phyloP scores from a whole-genome alignment of 2,329 filamentous ascomycete species.

The Monilinia fructigena region DNA sequence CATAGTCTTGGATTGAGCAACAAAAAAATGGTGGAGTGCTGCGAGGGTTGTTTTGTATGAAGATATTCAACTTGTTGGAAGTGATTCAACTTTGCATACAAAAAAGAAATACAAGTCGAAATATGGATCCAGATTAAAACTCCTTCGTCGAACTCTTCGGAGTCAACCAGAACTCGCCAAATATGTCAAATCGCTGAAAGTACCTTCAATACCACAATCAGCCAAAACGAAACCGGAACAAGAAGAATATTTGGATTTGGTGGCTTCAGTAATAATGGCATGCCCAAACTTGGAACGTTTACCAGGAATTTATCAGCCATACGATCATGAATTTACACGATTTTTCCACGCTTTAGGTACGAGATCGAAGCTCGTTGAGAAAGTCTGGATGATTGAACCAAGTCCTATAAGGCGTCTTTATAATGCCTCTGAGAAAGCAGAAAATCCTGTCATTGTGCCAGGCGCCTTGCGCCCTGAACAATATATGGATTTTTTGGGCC shows the following conservation, averaged over 20 bases:
- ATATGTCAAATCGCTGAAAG: slow-evolving; percentile 57
- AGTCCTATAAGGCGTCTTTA: slow-evolving; percentile 41
- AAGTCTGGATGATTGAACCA: slow-evolving; percentile 55
- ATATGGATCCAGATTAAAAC: slow-evolving; percentile 52
- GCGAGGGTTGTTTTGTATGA: slow-evolving; percentile 48
- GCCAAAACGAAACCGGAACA: slow-evolving; percentile 40
- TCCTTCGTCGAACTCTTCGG: slow-evolving; percentile 59
- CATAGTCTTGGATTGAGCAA: slow-evolving; percentile 52
- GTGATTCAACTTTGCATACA: slow-evolving; percentile 51
- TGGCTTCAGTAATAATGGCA: slow-evolving; percentile 62
- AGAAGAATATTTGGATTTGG: slow-evolving; percentile 55
- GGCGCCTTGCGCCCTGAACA: slow-evolving; percentile 45
- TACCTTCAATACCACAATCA: slow-evolving; percentile 49
- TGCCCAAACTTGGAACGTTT: slow-evolving; percentile 64
- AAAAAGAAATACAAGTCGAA: slow-evolving; percentile 57
- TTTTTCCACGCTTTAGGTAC: slow-evolving; percentile 61
- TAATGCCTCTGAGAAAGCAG: slow-evolving; percentile 31
- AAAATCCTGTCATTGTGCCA: slow-evolving; percentile 37
- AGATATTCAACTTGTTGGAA: slow-evolving; percentile 57
- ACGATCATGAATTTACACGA: slow-evolving; percentile 56
- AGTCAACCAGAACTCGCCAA: slow-evolving; percentile 52
- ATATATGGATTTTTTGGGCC: slow-evolving; percentile 48
- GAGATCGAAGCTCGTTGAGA: slow-evolving; percentile 53
- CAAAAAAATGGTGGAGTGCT: slow-evolving; percentile 51
- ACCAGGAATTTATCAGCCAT: slow-evolving; percentile 52